Evolutionary conservation across 495 filamentous ascomycete genomes (phyloP).

Genomic region (Pyronema domesticum): DNA sequence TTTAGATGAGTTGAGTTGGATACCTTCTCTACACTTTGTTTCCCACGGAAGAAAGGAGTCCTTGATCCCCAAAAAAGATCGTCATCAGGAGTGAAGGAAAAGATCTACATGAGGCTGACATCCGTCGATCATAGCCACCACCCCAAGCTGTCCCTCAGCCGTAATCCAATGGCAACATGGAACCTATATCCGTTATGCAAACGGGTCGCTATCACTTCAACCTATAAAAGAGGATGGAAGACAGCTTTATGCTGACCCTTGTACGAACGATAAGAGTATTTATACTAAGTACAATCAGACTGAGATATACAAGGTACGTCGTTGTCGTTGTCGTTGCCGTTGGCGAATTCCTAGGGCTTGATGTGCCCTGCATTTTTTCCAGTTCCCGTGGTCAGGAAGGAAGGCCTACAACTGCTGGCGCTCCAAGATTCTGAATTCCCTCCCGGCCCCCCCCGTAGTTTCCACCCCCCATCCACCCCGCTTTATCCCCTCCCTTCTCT

Average conservation of each 20-base stretch:
- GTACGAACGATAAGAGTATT: conserved; percentile 31
- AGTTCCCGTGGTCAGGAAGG: neutral
- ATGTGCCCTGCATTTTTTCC: too few species aligned
- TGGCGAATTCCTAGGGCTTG: too few species aligned
- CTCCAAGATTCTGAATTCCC: neutral
- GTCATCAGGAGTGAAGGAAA: too few species aligned
- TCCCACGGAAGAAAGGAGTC: neutral
- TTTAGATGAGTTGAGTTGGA: neutral
- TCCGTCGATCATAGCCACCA: conserved; percentile 30
- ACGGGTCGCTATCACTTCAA: conserved; percentile 39
- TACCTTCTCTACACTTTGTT: neutral
- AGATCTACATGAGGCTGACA: too few species aligned
- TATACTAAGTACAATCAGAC: conserved; percentile 56
- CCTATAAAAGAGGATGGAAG: conserved; percentile 56
- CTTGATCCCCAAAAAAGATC: neutral
- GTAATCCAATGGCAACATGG: conserved; percentile 73
- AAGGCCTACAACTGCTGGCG: neutral
- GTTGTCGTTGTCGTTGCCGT: neutral
- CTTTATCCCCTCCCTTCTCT: too few species aligned
- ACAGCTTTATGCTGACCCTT: conserved; percentile 53
- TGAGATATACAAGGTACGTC: conserved; percentile 45
- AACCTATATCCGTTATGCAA: conserved; percentile 31
- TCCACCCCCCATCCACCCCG: too few species aligned
- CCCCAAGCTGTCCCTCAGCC: conserved; percentile 46
- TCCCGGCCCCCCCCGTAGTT: too few species aligned